Evolutionary conservation across 148 eudicot genomes (phyloP).

Genomic region (Vaccinium vitisidaea): DNA sequence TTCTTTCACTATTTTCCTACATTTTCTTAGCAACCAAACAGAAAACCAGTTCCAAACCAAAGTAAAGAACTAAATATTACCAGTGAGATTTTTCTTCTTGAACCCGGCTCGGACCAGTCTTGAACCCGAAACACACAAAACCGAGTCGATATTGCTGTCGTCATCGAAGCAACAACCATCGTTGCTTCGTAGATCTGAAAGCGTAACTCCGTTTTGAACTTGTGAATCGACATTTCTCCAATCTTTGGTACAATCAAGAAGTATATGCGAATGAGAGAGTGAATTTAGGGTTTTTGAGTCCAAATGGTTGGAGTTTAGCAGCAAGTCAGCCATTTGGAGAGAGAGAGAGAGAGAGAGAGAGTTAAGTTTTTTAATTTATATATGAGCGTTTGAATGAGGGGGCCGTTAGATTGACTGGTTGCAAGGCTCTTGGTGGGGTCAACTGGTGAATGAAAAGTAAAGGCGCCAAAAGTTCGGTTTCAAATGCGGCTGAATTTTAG

Average conservation of each 20-base stretch:
- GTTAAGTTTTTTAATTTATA: slow-evolving; percentile 6
- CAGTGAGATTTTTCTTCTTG: slow-evolving; percentile 32
- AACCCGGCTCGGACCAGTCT: slow-evolving; percentile 42
- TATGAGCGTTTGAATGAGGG: slow-evolving; percentile 3
- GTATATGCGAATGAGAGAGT: slow-evolving; percentile 17
- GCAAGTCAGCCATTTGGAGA: not conserved
- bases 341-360: slow-evolving; percentile 15
- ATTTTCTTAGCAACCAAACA: not conserved
- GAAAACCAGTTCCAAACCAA: not conserved
- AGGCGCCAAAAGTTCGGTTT: no score
- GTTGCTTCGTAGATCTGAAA: not conserved
- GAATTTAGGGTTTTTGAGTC: slow-evolving; percentile 35
- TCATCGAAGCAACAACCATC: slow-evolving; percentile 18
- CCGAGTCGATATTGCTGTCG: slow-evolving; percentile 21
- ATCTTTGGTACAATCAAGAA: slow-evolving; percentile 22
- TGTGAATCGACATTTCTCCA: not conserved
- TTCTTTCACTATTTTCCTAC: not conserved
- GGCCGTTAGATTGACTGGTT: not conserved
- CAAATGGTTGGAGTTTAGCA: not conserved
- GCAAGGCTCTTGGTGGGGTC: not conserved
- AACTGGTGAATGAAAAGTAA: not conserved
- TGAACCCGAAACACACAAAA: slow-evolving; percentile 49
- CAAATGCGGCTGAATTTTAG: no score
- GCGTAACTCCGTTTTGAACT: not conserved
- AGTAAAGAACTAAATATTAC: slow-evolving; percentile 20